Conservation (phyloP, 306 rosid genomes). For the Fragaria iinumae region DNA sequence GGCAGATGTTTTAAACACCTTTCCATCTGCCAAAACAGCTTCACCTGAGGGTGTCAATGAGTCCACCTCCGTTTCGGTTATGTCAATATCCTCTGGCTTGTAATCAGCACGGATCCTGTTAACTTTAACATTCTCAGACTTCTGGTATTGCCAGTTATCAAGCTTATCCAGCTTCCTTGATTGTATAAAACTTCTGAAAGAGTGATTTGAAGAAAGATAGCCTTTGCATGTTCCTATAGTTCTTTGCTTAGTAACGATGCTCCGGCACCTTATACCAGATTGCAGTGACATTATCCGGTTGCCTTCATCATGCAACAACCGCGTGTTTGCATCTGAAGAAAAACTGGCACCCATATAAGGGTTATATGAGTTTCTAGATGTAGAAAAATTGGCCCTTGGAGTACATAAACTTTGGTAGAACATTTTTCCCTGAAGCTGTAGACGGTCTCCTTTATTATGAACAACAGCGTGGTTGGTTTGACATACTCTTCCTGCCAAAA, state of each 20-base stretch:
- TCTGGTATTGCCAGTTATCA: constrained; percentile 37
- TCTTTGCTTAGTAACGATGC: constrained; percentile 33
- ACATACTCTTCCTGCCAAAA: constrained; percentile 55
- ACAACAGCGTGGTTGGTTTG: constrained; percentile 39
- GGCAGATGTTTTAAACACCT: constrained; percentile 41
- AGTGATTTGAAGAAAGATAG: constrained; percentile 38
- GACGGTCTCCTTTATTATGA: constrained; percentile 35
- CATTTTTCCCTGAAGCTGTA: constrained; percentile 22
- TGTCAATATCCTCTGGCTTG: constrained; percentile 70
- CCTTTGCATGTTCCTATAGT: constrained; percentile 35
- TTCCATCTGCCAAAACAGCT: constrained; percentile 59
- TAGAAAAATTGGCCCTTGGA: constrained; percentile 28
- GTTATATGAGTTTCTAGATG: constrained; percentile 29
- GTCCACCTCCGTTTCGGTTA: constrained; percentile 48
- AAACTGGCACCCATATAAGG: constrained; percentile 29
- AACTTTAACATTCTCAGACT: constrained; percentile 36
- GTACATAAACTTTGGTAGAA: constrained; percentile 19
- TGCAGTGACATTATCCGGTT: constrained; percentile 26
- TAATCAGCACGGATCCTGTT: constrained; percentile 49
- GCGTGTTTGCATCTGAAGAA: constrained; percentile 31
- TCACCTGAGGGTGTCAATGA: constrained; percentile 57
- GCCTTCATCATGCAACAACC: constrained; percentile 21
- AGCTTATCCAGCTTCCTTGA: constrained; percentile 23
- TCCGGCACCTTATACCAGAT: constrained; percentile 25
- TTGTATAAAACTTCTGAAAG: constrained; percentile 27